Evolutionary conservation across 139 green algal species (phyloP), one percentile per base, ranked within the genome.

Genomic region (Chlamydomonas sp.): DNA sequence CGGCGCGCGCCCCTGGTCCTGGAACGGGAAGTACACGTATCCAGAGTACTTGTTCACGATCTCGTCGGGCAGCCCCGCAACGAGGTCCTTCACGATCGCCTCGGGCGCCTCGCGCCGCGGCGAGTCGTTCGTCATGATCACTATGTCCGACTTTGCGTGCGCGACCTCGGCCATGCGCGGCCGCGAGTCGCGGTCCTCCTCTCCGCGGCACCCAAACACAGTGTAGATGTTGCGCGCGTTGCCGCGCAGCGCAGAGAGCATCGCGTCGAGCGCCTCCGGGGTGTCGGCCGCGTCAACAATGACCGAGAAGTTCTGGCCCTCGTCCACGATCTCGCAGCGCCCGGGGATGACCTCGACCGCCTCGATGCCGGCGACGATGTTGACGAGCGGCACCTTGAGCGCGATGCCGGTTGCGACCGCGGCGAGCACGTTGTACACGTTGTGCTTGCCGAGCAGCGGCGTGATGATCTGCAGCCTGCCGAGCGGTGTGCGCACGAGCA

Each of bases 41-140:
- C 71, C 65, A 24, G 58, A 58, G 68, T 85, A 84, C 22, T 72
- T 71, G 54, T 82, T 79, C 36, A 84, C 71, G 34, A 95, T 69
- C 5, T 90, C 78, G 13, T 92, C 78, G 1, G 90, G 88, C 31
- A 90, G 84, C 28, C 91, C 91, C 2, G 85, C 69, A 1, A 92
- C 81, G 10, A 94, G 88, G 77, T 96, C 87, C 33, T 74, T 48
- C 1, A 79, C n/a, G 35, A 79, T 72, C 8, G 50, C 16, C 6
- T 43, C 24, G 1, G 73, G 73, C 2, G 31, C 2, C 43, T 78
- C 73, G 22, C 39, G 63, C 0, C 90, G 79, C 0, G 94, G 91
- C 61, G 83, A 91, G 75, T 97, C 87, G 72, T 93, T 97, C 24
- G 95, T 98, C 33, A 99, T 26, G 61, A 97, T 95, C 8, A 97